These are phyloP conservation scores for Elsinoe ampelina DNA, from an alignment of 2,329 filamentous ascomycete species.

Conservation along the genomic window DNA sequence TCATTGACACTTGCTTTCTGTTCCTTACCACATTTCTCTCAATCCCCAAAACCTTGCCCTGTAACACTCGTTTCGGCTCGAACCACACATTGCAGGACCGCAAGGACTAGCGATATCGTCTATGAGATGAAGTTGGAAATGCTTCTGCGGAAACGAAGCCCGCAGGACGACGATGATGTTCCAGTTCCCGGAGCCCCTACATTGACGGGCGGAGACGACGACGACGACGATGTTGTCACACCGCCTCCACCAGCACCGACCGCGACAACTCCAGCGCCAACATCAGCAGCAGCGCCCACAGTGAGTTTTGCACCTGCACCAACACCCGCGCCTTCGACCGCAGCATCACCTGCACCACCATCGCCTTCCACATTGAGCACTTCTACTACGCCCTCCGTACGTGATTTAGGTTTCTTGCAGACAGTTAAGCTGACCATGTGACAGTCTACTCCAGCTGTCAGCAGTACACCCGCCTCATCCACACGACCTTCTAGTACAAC, in stretches of 20 bases:
- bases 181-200: neutral
- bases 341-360: neutral
- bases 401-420: neutral
- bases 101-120: neutral
- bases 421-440: neutral
- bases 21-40: neutral
- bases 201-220: neutral
- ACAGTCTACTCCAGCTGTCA: neutral
- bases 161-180: slow-evolving; percentile 1
- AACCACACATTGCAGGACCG: neutral
- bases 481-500: neutral
- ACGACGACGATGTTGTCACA: slow-evolving; percentile 5
- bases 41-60: neutral
- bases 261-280: neutral
- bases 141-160: neutral
- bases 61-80: no score
- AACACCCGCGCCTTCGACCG: neutral
- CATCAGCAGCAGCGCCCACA: slow-evolving; percentile 7
- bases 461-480: neutral
- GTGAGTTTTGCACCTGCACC: slow-evolving; percentile 11
- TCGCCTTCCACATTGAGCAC: slow-evolving; percentile 2
- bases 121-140: slow-evolving; percentile 8
- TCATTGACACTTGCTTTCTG: neutral
- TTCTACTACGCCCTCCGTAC: neutral
- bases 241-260: neutral